phyloP scores from a whole-genome alignment of 164 flowering plant species.

The Dillenia suffruticosa region DNA sequence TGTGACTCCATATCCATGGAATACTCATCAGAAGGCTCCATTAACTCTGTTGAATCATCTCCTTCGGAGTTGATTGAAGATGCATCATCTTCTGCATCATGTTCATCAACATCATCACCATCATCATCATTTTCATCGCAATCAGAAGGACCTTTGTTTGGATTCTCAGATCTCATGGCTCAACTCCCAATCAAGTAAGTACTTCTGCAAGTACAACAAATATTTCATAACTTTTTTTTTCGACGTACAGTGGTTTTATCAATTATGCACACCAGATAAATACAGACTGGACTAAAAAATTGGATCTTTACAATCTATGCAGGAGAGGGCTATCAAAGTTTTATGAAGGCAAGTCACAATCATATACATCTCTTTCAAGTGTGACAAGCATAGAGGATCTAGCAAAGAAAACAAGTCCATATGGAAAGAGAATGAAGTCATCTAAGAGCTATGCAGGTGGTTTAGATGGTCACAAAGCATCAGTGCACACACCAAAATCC shows the following conservation, averaged over 20 bases:
- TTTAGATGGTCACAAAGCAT: constrained; percentile 10
- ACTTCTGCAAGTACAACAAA: background rate
- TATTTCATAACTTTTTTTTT: too few species aligned
- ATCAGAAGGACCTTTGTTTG: constrained; percentile 60
- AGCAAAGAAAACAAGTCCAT: constrained; percentile 24
- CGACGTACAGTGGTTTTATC: too few species aligned
- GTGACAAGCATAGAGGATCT: constrained; percentile 45
- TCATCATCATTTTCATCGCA: constrained; percentile 19
- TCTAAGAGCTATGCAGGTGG: constrained; percentile 33
- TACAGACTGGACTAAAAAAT: background rate
- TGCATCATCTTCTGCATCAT: constrained; percentile 36
- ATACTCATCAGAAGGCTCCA: constrained; percentile 29
- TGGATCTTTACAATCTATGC: constrained; percentile 5
- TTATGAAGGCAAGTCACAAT: constrained; percentile 47
- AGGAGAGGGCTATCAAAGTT: constrained; percentile 52
- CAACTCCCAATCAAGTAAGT: constrained; percentile 87
- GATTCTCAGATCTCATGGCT: constrained; percentile 68
- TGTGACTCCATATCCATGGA: constrained; percentile 15
- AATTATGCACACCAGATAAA: too few species aligned
- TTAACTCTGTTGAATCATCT: constrained; percentile 21
- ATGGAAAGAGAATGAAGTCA: constrained; percentile 24
- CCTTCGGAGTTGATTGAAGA: constrained; percentile 53
- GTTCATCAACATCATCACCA: constrained; percentile 20
- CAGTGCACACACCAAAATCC: constrained; percentile 27
- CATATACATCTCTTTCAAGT: constrained; percentile 37